Evolutionary conservation across 2,329 filamentous ascomycete species (phyloP).

Genomic region (Diaporthe sp.): DNA sequence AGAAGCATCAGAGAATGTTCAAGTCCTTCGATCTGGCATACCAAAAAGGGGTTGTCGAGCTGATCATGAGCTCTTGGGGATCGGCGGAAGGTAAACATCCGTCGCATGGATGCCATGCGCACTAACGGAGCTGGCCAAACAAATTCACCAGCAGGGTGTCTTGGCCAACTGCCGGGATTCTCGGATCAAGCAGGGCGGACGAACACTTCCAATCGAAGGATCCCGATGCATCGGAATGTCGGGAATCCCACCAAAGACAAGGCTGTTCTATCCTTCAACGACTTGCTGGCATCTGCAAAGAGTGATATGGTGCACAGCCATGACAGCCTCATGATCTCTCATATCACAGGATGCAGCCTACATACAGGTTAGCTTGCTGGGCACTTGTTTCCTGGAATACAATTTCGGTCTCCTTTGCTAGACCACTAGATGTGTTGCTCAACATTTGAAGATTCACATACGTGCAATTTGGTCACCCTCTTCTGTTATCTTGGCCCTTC

Average conservation of each 20-base stretch:
- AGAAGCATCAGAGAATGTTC: neutral
- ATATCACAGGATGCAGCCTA: neutral
- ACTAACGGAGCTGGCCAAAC: constrained; percentile 20
- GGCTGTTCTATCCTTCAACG: neutral
- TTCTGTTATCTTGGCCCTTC: neutral
- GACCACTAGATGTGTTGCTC: too few species aligned
- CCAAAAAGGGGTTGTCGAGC: neutral
- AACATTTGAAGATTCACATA: neutral
- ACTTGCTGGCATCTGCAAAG: neutral
- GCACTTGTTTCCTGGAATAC: too few species aligned
- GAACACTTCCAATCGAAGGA: neutral
- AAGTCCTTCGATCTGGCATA: too few species aligned
- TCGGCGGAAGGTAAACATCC: constrained; percentile 10
- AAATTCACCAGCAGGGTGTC: neutral
- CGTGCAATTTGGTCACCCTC: neutral
- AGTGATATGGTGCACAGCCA: neutral
- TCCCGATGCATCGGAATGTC: neutral
- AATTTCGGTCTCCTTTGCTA: neutral
- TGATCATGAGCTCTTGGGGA: neutral
- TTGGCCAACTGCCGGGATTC: neutral
- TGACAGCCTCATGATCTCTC: neutral
- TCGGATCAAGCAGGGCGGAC: constrained; percentile 11
- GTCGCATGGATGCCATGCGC: constrained; percentile 26
- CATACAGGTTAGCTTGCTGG: neutral
- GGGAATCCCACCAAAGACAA: constrained; percentile 3